phyloP scores from a whole-genome alignment of 345 rosid species.

The Corymbia maculata region DNA sequence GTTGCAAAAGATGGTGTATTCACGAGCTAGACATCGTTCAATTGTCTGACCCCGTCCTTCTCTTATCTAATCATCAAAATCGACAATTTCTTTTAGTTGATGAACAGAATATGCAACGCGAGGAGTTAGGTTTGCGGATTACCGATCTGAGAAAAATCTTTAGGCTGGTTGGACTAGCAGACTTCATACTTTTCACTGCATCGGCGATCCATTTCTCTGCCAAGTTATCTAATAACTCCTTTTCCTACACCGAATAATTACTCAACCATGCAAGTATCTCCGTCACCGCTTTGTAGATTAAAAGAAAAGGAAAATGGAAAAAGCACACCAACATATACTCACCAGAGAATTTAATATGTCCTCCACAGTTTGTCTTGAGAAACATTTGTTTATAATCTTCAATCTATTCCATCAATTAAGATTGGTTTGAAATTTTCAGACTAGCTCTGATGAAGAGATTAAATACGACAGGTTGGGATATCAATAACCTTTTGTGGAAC shows the following conservation, averaged over 20 bases:
- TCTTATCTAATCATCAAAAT: not conserved
- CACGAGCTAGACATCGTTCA: conserved; percentile 1
- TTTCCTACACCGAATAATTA: not conserved
- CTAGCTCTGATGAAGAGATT: not conserved
- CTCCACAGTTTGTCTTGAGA: conserved; percentile 5
- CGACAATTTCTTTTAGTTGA: not conserved
- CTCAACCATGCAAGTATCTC: not conserved
- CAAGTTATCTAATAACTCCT: not conserved
- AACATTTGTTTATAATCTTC: conserved; percentile 5
- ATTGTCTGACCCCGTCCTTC: not conserved
- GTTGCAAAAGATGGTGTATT: not conserved
- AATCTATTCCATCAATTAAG: not conserved
- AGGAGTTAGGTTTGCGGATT: not conserved
- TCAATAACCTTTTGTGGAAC: not conserved
- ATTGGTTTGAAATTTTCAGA: not conserved
- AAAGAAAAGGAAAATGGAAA: not conserved
- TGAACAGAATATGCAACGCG: not conserved
- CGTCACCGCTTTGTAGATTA: not conserved
- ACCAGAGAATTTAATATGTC: conserved; percentile 3
- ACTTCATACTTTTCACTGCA: conserved; percentile 8
- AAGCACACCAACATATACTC: not conserved
- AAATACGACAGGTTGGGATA: too few relatives aligned
- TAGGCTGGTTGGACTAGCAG: conserved; percentile 12
- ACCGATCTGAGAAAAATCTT: conserved; percentile 18
- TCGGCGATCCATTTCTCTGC: conserved; percentile 6